Evolutionary conservation across 805 yeast species (phyloP).

Genomic region (Pichia gijzeniarum): DNA sequence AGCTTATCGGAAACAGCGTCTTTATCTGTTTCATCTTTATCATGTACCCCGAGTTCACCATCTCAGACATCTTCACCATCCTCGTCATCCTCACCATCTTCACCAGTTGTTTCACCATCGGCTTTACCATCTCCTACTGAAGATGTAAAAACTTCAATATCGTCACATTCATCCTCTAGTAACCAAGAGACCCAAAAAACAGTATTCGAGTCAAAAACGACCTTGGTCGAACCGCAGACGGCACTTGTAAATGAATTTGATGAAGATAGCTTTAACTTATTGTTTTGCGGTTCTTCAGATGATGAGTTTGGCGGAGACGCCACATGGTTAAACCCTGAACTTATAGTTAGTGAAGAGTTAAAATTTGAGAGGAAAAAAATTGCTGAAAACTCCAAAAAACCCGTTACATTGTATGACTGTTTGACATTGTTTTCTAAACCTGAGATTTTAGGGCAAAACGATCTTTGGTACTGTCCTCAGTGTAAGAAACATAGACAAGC

Average conservation of each 20-base stretch:
- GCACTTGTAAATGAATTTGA: slow-evolving; percentile 68
- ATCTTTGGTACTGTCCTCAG: slow-evolving; percentile 87
- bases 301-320: slow-evolving; percentile 40
- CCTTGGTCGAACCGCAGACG: slow-evolving; percentile 19
- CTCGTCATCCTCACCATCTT: background rate
- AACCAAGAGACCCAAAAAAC: background rate
- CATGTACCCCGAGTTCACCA: too few species aligned
- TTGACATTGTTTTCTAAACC: slow-evolving; percentile 66
- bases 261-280: slow-evolving; percentile 38
- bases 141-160: too few species aligned
- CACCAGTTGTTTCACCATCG: background rate
- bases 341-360: slow-evolving; percentile 48
- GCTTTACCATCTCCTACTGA: too few species aligned
- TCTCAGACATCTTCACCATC: background rate
- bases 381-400: slow-evolving; percentile 28
- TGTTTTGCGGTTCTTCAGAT: slow-evolving; percentile 44
- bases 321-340: slow-evolving; percentile 50
- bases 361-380: slow-evolving; percentile 37
- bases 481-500: slow-evolving; percentile 91
- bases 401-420: slow-evolving; percentile 66
- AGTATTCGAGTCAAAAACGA: background rate
- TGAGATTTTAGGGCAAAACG: slow-evolving; percentile 82
- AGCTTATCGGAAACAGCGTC: too few species aligned
- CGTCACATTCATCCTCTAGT: background rate
- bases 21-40: background rate